Evolutionary conservation across 148 eudicot genomes (phyloP), one percentile per base, ranked within the genome.

Genomic region (Amaranthus hypochondriacus): DNA sequence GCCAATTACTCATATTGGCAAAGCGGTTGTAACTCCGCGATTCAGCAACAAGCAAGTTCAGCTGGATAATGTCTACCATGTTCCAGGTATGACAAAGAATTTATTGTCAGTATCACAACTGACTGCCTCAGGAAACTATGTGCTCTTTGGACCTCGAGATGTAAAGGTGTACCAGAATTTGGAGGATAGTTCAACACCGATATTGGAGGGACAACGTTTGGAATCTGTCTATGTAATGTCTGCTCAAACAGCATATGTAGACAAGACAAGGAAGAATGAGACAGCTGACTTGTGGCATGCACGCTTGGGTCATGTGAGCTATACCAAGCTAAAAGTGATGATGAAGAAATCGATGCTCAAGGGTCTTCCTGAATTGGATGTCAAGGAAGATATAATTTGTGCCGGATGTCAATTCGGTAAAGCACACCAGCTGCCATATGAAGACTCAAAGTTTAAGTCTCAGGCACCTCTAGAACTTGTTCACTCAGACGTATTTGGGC

Each of bases 261-360:
- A 77, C 64, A 77, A 64, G 47, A 14, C 61, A 49, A 57, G 67
- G 10, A 78, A 68, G 46, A 78, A 73, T 59, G 60, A 73, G 66
- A 56, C 50, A 42, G 56, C 56, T 5, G 13, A 74, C 60, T 58
- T 73, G 43, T 78, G 77, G 75, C 70, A 69, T 67, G 66, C 71
- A 51, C 53, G 69, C 8, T 48, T 79, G 7, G 75, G 66, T 11
- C 71, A 70, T 8, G 64, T 73, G 5, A 66, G 73, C 49, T 71
- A 58, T 42, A 49, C 11, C 9, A 72, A 72, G 56, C 55, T 72
- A 1, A 72, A 77, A 9, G 64, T 53, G 15, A 65, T 79, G 66
- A 70, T 75, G 72, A 70, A 70, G 57, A 79, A 74, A 15, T 58
- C 68, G 7, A 73, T 73, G 73, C 73, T 67, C 13, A 56, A 67